phyloP scores from a whole-genome alignment of 805 yeast genomes.

The Metschnikowia henanensis region DNA sequence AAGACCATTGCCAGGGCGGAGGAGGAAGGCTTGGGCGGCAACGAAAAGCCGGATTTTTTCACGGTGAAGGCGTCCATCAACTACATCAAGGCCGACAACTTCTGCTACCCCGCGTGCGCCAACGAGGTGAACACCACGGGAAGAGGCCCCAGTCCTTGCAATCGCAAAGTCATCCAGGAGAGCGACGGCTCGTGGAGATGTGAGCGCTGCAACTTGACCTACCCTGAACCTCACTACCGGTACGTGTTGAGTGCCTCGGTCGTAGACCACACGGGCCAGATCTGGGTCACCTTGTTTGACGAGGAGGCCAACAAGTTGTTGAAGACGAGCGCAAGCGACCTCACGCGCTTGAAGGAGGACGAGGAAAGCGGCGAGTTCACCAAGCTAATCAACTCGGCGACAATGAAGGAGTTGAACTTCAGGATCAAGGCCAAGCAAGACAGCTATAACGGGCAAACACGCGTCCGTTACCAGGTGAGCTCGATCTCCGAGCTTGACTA shows the following conservation, averaged over 20 bases:
- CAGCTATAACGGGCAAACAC: slow-evolving; percentile 72
- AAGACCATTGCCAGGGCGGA: slow-evolving; percentile 67
- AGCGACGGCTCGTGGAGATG: slow-evolving; percentile 84
- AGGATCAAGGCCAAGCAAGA: slow-evolving; percentile 83
- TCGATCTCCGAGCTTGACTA: slow-evolving; percentile 54
- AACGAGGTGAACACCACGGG: slow-evolving; percentile 43
- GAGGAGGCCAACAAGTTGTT: slow-evolving; percentile 73
- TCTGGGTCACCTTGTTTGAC: slow-evolving; percentile 88
- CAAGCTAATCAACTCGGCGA: slow-evolving; percentile 44
- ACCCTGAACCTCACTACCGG: slow-evolving; percentile 71
- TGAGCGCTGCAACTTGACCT: slow-evolving; percentile 80
- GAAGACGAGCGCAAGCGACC: slow-evolving; percentile 64
- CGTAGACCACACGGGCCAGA: slow-evolving; percentile 78
- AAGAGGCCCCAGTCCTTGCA: slow-evolving; percentile 47
- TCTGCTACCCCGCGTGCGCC: slow-evolving; percentile 89
- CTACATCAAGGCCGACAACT: slow-evolving; percentile 69
- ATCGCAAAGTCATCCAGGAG: slow-evolving; percentile 76
- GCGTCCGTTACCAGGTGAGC: slow-evolving; percentile 73
- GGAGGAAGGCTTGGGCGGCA: slow-evolving; percentile 65
- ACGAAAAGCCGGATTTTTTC: slow-evolving; percentile 81
- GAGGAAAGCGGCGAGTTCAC: slow-evolving; percentile 46
- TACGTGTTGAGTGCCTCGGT: slow-evolving; percentile 75
- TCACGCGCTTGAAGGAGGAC: slow-evolving; percentile 41
- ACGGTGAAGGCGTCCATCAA: slow-evolving; percentile 71
- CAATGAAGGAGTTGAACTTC: slow-evolving; percentile 71